Conservation (phyloP, 2,329 filamentous ascomycete genomes). For the Hirsutella minnesotensis region DNA sequence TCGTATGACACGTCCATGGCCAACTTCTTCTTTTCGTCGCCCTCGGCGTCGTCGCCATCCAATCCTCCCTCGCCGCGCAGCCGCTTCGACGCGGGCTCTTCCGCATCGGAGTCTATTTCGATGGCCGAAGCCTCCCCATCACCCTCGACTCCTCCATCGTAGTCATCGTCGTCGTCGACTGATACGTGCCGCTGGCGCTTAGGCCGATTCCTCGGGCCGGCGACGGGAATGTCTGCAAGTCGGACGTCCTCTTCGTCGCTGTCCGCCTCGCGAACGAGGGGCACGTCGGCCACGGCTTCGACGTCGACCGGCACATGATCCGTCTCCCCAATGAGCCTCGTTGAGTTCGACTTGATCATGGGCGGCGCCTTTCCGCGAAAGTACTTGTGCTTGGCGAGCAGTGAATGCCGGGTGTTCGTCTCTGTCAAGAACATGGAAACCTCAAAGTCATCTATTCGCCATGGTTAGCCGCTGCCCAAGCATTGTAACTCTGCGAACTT, state of each 20-base stretch:
- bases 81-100: constrained; percentile 33
- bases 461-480: constrained; percentile 7
- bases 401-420: constrained; percentile 69
- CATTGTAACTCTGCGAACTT: not conserved
- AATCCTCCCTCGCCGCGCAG: constrained; percentile 19
- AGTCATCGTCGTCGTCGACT: constrained; percentile 13
- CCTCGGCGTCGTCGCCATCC: constrained; percentile 16
- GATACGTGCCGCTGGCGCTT: constrained; percentile 17
- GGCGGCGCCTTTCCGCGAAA: constrained; percentile 48
- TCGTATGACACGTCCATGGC: constrained; percentile 81
- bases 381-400: constrained; percentile 76
- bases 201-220: constrained; percentile 10
- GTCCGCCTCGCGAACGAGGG: constrained; percentile 36
- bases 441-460: constrained; percentile 72
- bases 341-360: constrained; percentile 49
- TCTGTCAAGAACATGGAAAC: constrained; percentile 90
- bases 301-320: constrained; percentile 42
- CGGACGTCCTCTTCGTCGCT: constrained; percentile 20
- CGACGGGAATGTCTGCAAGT: constrained; percentile 22
- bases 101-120: constrained; percentile 26
- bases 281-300: constrained; percentile 26
- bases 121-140: constrained; percentile 23
- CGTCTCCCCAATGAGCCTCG: constrained; percentile 45
- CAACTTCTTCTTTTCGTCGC: constrained; percentile 82
- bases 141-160: constrained; percentile 16